A percentile compares a stretch with the other conserved stretches of the same genome.
Evolutionary conservation across 768 basidiomycete genomes (phyloP).

Genomic region (Trametes cingulata): DNA sequence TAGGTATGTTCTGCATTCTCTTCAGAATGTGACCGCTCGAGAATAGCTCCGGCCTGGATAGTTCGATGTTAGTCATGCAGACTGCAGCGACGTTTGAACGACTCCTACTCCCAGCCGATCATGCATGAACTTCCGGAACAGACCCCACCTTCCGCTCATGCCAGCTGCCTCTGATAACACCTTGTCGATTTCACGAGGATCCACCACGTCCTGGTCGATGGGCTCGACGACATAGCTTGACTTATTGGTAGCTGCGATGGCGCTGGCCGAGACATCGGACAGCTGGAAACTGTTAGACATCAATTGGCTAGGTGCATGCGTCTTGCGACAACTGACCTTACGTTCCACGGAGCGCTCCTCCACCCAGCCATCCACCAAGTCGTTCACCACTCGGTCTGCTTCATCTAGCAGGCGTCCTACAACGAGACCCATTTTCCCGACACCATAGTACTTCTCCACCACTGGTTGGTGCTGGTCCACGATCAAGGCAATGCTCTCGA

Average conservation of each 20-base stretch:
- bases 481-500: constrained; percentile 94
- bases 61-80: background rate
- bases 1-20: background rate
- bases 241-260: background rate
- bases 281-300: background rate
- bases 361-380: constrained; percentile 82
- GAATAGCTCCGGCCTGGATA: background rate
- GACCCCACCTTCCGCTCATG: constrained; percentile 89
- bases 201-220: constrained; percentile 58
- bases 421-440: constrained; percentile 82
- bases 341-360: constrained; percentile 85
- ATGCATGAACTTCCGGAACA: constrained; percentile 86
- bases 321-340: constrained; percentile 53
- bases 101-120: constrained; percentile 64
- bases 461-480: constrained; percentile 97
- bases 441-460: constrained; percentile 97
- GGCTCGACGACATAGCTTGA: background rate
- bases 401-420: constrained; percentile 77
- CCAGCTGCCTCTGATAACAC: constrained; percentile 84
- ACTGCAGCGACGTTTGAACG: background rate
- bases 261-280: constrained; percentile 8
- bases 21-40: background rate
- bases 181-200: constrained; percentile 91
- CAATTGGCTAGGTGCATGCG: background rate
- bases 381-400: constrained; percentile 80